These are phyloP conservation scores for Aureobasidium musti DNA, from an alignment of 2,329 filamentous ascomycete species.

Conservation along the genomic window DNA sequence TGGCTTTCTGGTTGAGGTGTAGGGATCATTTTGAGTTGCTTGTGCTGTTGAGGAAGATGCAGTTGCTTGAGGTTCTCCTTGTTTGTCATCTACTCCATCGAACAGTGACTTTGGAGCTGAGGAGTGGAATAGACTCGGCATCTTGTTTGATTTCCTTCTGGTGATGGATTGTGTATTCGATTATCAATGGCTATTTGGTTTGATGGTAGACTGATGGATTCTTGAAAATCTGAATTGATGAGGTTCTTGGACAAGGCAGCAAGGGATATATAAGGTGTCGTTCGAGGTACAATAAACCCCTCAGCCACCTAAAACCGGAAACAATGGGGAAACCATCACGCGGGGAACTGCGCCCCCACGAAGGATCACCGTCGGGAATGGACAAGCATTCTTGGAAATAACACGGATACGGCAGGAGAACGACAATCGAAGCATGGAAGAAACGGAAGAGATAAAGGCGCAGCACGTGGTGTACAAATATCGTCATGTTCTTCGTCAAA, in stretches of 20 bases:
- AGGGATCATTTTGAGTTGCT: not conserved
- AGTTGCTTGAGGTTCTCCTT: not conserved
- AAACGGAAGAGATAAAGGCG: not conserved
- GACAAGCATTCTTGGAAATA: not conserved
- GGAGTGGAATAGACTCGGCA: not conserved
- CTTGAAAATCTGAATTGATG: not conserved
- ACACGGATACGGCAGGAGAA: not conserved
- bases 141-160: too few species aligned
- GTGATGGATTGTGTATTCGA: not conserved
- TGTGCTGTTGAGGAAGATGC: not conserved
- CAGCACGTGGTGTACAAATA: not conserved
- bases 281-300: not conserved
- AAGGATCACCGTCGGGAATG: not conserved
- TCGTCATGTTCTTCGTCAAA: slow-evolving; percentile 15
- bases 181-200: not conserved
- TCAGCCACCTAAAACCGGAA: not conserved
- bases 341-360: not conserved
- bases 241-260: not conserved
- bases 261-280: not conserved
- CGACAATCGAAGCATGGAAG: not conserved
- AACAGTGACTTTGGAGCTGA: not conserved
- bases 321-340: not conserved
- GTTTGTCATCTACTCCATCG: not conserved
- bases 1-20: not conserved
- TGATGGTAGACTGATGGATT: not conserved